Base-by-base conservation (phyloP, 768 basidiomycete species). In the Suillus subalutaceus region DNA sequence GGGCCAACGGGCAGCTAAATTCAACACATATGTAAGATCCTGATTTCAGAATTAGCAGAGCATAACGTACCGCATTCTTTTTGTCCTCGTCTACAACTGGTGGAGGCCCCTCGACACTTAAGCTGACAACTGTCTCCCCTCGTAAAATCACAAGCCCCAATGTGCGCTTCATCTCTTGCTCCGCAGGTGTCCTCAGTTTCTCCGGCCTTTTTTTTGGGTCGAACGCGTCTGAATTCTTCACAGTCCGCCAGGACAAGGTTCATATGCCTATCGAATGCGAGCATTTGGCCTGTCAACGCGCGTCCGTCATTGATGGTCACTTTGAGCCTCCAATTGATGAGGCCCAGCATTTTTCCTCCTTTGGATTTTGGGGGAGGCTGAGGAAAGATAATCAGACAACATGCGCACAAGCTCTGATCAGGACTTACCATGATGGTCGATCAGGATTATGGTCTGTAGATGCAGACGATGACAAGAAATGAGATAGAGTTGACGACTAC, bases 231-330 rank as follows among this genome's bases (percentile, higher is more conserved):
- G 77, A 99, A 99, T 80, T 99, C 97, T 79, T 99, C 97, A 75
- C 96, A 98, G 72, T 99, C 97, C 18, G 97, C 96, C 63, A 99
- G 82, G 55, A 99, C 97, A 72, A 99, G 85, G 81, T 99, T 99
- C 97, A 99, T 99, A 80, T 99, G 97, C 74, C 93, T 91, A 83
- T 99, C 97, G 78, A 98, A 99, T 62, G 97, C 97, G 78, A 99
- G 91, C 94, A 99, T 97, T 82, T 99, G 97, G 50, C 97, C 97
- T 56, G 93, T 94, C 72, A 99, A 83, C 65, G 92, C 88, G 78
- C 97, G 93, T 67, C 96, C 96, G 79, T 99, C 97, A 89, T 91
- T 97, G 80, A 99, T 90, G 66, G 96, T 97, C 66, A 99, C 90
- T 81, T 93, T 96, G 71, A 99, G 87, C 79, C 97, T 86, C 93